Base-by-base conservation (phyloP, 2,329 filamentous ascomycete genomes). In the Tolypocladium ovalisporum region DNA sequence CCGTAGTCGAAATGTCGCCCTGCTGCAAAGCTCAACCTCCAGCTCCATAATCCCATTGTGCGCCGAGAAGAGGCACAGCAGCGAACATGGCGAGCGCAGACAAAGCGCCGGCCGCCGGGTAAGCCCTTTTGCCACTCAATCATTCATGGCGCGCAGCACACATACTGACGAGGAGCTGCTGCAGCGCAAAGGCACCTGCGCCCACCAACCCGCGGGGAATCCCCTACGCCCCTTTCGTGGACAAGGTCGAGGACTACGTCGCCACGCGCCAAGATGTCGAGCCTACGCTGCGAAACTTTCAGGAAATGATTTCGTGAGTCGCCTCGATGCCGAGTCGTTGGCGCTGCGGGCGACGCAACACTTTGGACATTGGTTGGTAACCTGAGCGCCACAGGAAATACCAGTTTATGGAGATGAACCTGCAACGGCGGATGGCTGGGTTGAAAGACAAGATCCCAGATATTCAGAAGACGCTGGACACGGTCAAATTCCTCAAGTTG, bases 381-480 rank as follows among this genome's bases (percentile, higher is more conserved):
- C 57, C 57, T 13, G 27, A 24, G 24, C 12, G 53, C 32, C 39
- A 29, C 70, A 96, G 91, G 65, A 99, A 99, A 81, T 99, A 99
- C 77, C 94, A 97, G 73, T 99, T 97, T 76, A 99, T 99, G 94
- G 91, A 97, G 76, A 79, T 88, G 70, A 97, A 96, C 73, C 89
- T 94, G 59, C 88, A 96, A 72, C 83, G 90, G 62, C 84, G 94
- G 53, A 87, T 89, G 56, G 79, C 81, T 4, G 91, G 92, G 2
- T 77, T 99, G 57, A 89, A 87, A 68, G 92, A 97, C 68, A 99
- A 97, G 78, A 91, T 99, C 63, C 94, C 94, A 0, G 94, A 99
- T 71, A 97, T 99, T 62, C 86, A 90, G 67, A 97, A 97, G 79
- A 97, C 94, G 1, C 75, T 97, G 59, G 93, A 97, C 59, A 94